Conservation (phyloP, 108 stramenopile genomes). For the Conticribra guillardii region DNA sequence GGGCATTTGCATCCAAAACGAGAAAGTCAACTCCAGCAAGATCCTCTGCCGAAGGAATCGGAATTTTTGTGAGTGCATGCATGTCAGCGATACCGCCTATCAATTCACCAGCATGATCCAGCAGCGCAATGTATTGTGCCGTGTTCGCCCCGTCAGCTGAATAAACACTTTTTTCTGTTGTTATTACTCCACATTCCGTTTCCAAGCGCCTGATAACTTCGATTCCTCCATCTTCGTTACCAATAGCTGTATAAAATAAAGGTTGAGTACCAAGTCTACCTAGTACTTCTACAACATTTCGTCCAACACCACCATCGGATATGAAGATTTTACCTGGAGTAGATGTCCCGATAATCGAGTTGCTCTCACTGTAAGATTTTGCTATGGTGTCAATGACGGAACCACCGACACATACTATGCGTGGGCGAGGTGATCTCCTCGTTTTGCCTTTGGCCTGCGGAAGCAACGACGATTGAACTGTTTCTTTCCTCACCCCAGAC, state of each 20-base stretch:
- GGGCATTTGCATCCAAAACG: slow-evolving; percentile 80
- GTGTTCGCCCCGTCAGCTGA: slow-evolving; percentile 47
- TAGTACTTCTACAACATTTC: slow-evolving; percentile 72
- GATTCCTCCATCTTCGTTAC: slow-evolving; percentile 68
- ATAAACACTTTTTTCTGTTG: slow-evolving; percentile 20
- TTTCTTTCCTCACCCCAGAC: slow-evolving; percentile 3
- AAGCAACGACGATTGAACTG: slow-evolving; percentile 15
- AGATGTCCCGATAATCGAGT: slow-evolving; percentile 53
- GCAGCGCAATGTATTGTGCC: slow-evolving; percentile 79
- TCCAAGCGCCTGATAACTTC: slow-evolving; percentile 56
- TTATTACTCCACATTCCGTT: slow-evolving; percentile 47
- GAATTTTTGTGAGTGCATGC: slow-evolving; percentile 58
- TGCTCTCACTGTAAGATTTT: slow-evolving; percentile 30
- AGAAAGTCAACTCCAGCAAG: slow-evolving; percentile 53
- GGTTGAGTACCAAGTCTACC: slow-evolving; percentile 61
- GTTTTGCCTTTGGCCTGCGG: background rate
- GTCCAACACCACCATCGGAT: slow-evolving; percentile 72
- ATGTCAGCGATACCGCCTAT: slow-evolving; percentile 88
- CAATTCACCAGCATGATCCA: slow-evolving; percentile 70
- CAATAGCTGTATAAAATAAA: slow-evolving; percentile 73
- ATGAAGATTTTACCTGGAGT: slow-evolving; percentile 53
- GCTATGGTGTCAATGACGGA: slow-evolving; percentile 82
- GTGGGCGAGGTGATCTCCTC: slow-evolving; percentile 9
- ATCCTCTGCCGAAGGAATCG: slow-evolving; percentile 39
- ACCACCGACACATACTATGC: slow-evolving; percentile 87